phyloP scores from a whole-genome alignment of 164 flowering plant species.

The Litsea cubeba region DNA sequence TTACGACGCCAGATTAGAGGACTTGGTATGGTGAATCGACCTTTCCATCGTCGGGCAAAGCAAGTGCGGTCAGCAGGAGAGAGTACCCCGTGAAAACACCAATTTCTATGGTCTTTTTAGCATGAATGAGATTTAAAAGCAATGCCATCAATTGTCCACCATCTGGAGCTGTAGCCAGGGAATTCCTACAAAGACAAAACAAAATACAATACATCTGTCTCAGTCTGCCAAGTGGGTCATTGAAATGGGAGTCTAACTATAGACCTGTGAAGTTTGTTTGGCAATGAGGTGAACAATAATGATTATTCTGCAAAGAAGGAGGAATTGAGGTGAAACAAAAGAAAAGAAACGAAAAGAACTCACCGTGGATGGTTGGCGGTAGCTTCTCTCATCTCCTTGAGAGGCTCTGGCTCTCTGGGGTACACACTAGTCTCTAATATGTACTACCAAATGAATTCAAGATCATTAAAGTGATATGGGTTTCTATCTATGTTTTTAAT shows the following conservation, averaged over 20 bases:
- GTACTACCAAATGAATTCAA: slow-evolving; percentile 14
- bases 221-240: background rate
- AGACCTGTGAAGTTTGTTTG: background rate
- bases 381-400: slow-evolving; percentile 17
- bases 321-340: background rate
- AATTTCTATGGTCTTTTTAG: slow-evolving; percentile 53
- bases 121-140: slow-evolving; percentile 39
- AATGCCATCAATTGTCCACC: slow-evolving; percentile 44
- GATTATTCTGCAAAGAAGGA: background rate
- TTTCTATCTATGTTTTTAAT: too few relatives aligned
- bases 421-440: slow-evolving; percentile 25
- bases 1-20: too few relatives aligned
- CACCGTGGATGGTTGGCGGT: slow-evolving; percentile 10
- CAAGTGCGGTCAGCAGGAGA: slow-evolving; percentile 57
- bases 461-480: too few relatives aligned
- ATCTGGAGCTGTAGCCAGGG: slow-evolving; percentile 45
- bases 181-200: slow-evolving; percentile 16
- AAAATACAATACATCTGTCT: background rate
- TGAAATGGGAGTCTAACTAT: background rate
- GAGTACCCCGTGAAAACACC: slow-evolving; percentile 75
- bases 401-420: slow-evolving; percentile 19
- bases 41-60: slow-evolving; percentile 54
- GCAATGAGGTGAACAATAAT: background rate
- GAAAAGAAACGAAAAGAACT: background rate
- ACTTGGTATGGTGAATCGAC: slow-evolving; percentile 11